These are phyloP conservation scores for Paraphoma sp. DNA, from an alignment of 2,329 filamentous ascomycete species.

Conservation along the genomic window DNA sequence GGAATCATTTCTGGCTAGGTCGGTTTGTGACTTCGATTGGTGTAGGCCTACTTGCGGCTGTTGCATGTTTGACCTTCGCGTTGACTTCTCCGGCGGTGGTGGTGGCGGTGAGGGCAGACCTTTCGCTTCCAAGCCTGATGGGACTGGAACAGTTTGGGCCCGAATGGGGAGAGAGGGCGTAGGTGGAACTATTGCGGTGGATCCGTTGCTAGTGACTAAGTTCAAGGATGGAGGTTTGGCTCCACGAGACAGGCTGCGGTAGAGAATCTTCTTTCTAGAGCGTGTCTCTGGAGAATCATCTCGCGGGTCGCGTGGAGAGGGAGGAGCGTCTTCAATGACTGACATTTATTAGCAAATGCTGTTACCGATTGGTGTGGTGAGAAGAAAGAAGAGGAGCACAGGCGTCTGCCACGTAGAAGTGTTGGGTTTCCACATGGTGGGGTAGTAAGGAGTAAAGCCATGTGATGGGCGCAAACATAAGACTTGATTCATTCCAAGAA, in stretches of 20 bases:
- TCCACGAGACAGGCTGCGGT: constrained; percentile 41
- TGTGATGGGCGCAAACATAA: background rate
- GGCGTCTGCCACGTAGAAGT: no score
- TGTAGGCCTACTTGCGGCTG: constrained; percentile 28
- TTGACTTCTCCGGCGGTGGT: constrained; percentile 44
- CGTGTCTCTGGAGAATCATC: constrained; percentile 27
- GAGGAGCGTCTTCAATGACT: constrained; percentile 20
- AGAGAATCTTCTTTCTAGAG: constrained; percentile 35
- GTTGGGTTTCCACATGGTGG: no score
- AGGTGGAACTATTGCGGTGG: constrained; percentile 42
- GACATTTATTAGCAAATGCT: constrained; percentile 6
- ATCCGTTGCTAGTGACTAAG: constrained; percentile 45
- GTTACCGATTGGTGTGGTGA: background rate
- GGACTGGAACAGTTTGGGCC: constrained; percentile 14
- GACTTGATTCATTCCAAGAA: background rate
- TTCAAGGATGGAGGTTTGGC: constrained; percentile 45
- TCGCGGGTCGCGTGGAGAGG: constrained; percentile 16
- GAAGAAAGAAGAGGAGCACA: background rate
- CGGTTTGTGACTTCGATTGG: constrained; percentile 25
- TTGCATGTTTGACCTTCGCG: constrained; percentile 22
- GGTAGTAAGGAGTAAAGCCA: no score
- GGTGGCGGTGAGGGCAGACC: constrained; percentile 44
- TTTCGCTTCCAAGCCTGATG: constrained; percentile 24
- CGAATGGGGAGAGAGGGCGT: constrained; percentile 23
- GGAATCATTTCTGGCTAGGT: constrained; percentile 35